These are phyloP conservation scores for Wickerhamomyces bisporus DNA, from an alignment of 805 yeast species.

Conservation along the genomic window DNA sequence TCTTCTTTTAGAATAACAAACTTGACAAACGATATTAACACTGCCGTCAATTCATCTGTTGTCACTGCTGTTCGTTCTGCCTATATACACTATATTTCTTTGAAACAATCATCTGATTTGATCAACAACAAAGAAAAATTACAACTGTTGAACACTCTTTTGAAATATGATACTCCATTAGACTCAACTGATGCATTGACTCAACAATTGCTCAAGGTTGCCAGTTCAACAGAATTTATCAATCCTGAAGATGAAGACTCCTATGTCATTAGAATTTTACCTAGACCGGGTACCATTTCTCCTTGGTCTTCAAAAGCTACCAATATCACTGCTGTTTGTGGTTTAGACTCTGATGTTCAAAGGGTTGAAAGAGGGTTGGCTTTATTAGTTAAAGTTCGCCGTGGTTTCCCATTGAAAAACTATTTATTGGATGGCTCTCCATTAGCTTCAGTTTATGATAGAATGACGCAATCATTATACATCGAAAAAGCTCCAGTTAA, in stretches of 20 bases:
- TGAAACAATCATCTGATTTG: slow-evolving; percentile 30
- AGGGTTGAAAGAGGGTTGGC: slow-evolving; percentile 91
- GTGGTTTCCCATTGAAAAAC: slow-evolving; percentile 62
- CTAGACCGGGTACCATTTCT: slow-evolving; percentile 93
- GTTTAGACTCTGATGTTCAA: slow-evolving; percentile 62
- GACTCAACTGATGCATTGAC: slow-evolving; percentile 46
- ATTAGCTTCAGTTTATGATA: slow-evolving; percentile 73
- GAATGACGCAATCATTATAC: slow-evolving; percentile 86
- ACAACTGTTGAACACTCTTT: slow-evolving; percentile 51
- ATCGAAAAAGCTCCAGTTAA: slow-evolving; percentile 56
- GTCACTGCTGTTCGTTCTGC: slow-evolving; percentile 69
- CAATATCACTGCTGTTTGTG: slow-evolving; percentile 86
- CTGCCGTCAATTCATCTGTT: slow-evolving; percentile 56
- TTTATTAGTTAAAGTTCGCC: slow-evolving; percentile 61
- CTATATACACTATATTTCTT: slow-evolving; percentile 76
- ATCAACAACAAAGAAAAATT: slow-evolving; percentile 30
- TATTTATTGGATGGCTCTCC: slow-evolving; percentile 49
- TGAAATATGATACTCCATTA: slow-evolving; percentile 69
- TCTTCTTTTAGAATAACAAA: slow-evolving; percentile 80
- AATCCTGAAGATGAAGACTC: slow-evolving; percentile 37
- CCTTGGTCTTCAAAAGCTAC: slow-evolving; percentile 99
- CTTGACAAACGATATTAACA: slow-evolving; percentile 67
- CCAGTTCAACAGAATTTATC: slow-evolving; percentile 26
- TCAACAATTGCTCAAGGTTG: slow-evolving; percentile 33
- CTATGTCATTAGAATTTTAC: slow-evolving; percentile 69